These are phyloP conservation scores for Wickerhamia fluorescens DNA, from an alignment of 805 yeast genomes.

Conservation along the genomic window DNA sequence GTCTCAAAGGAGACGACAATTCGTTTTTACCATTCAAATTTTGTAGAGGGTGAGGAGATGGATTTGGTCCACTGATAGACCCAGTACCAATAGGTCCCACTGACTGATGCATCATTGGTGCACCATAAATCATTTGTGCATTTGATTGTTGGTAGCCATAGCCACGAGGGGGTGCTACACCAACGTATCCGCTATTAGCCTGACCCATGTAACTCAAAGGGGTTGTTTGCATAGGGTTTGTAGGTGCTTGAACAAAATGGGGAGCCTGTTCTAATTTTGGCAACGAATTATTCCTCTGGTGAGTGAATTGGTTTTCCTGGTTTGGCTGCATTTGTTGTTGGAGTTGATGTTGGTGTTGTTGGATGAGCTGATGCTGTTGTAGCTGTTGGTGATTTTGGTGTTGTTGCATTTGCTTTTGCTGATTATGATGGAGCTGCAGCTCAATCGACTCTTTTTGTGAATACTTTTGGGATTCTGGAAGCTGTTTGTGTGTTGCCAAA, in stretches of 20 bases:
- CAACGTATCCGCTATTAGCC: conserved; percentile 5
- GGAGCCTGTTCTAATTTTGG: conserved; percentile 16
- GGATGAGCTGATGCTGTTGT: background rate
- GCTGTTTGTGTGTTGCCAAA: conserved; percentile 48
- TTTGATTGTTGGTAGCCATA: conserved; percentile 11
- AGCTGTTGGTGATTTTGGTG: conserved; percentile 5
- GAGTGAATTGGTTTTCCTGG: conserved; percentile 2
- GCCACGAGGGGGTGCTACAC: conserved; percentile 5
- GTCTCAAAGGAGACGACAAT: conserved; percentile 33
- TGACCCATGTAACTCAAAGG: conserved; percentile 15
- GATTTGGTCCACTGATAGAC: no score
- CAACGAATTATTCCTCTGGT: conserved; percentile 11
- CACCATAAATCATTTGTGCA: conserved; percentile 19
- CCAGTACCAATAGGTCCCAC: no score
- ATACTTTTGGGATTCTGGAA: conserved; percentile 41
- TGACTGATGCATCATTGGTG: conserved; percentile 12
- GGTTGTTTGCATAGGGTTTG: no score
- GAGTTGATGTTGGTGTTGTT: conserved; percentile 3
- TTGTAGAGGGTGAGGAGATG: conserved; percentile 6
- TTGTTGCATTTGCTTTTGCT: conserved; percentile 10
- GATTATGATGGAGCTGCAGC: conserved; percentile 12
- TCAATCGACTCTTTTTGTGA: conserved; percentile 12
- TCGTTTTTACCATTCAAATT: conserved; percentile 24
- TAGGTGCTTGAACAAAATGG: conserved; percentile 15
- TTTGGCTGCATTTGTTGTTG: background rate